Base-by-base conservation (phyloP, 2,329 filamentous ascomycete species). In the Fusarium subtropicale region DNA sequence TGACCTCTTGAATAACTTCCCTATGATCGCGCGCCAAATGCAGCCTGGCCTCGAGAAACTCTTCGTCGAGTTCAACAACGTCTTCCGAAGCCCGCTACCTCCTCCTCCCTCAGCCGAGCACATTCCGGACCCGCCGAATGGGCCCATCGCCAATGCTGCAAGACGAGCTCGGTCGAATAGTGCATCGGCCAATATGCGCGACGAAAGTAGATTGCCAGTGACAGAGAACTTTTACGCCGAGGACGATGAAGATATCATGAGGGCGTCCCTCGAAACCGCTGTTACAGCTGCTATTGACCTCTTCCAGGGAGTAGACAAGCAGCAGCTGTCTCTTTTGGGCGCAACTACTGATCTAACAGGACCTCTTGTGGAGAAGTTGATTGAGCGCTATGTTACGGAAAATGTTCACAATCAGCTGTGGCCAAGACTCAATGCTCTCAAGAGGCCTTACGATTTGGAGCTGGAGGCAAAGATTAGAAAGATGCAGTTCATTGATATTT, bases 11-110 rank as follows among this genome's bases (percentile, higher is more conserved):
- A 92, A 92, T 71, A 90, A 94, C 73, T 99, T 98, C 71, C 96
- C 96, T 2, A 92, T 97, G 88, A 98, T 99, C 73, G 94, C 94
- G 26, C 88, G 93, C 63, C 96, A 99, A 79, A 97, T 99, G 94
- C 94, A 97, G 73, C 88, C 91, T 3, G 96, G 96, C 0, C 81
- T 99, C 34, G 95, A 99, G 75, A 91, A 90, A 74, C 82, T 98
- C 28, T 97, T 98, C 76, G 90, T 91, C 64, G 94, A 98, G 73
- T 98, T 99, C 77, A 91, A 89, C 8, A 88, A 88, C 45, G 92
- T 95, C 56, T 91, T 97, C 71, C 92, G 97, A 69, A 94, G 92
- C 75, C 93, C 93, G 8, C 80, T 97, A 8, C 93, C 93, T 4
- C 91, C 91, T 18, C 91, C 92, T 2, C 92, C 88, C 2, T 89